Conservation (phyloP, 2,329 filamentous ascomycete species). For the Knoxdaviesia proteae region DNA sequence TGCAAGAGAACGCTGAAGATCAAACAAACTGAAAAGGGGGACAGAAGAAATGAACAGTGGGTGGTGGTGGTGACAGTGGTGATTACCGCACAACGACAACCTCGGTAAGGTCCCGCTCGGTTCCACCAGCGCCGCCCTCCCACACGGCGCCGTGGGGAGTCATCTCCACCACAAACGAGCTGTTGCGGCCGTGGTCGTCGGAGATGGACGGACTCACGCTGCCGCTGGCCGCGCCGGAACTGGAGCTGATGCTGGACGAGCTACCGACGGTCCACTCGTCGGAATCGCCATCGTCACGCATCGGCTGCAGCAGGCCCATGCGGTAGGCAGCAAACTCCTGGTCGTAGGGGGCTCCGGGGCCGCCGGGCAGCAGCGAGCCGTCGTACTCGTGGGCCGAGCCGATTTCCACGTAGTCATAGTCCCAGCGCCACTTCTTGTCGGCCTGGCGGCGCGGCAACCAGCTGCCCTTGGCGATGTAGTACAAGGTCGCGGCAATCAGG, state of each 20-base stretch:
- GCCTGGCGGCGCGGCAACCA: conserved; percentile 66
- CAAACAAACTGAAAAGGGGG: no score
- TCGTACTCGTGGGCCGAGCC: conserved; percentile 21
- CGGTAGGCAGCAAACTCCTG: conserved; percentile 26
- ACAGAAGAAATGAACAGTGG: no score
- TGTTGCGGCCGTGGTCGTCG: conserved; percentile 15
- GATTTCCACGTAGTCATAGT: conserved; percentile 82
- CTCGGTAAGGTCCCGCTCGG: conserved; percentile 23
- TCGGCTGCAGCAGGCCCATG: conserved; percentile 22
- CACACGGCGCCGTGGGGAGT: conserved; percentile 17
- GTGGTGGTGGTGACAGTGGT: no score
- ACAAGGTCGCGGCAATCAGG: conserved; percentile 56
- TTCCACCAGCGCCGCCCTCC: conserved; percentile 15
- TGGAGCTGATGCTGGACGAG: conserved; percentile 36
- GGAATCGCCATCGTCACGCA: conserved; percentile 32
- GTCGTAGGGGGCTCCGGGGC: conserved; percentile 10
- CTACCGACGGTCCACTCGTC: conserved; percentile 85
- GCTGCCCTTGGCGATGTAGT: conserved; percentile 60
- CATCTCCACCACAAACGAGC: conserved; percentile 12
- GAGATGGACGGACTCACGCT: conserved; percentile 28
- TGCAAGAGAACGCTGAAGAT: no score
- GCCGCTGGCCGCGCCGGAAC: conserved; percentile 21
- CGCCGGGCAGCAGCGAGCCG: conserved; percentile 6
- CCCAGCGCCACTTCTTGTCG: conserved; percentile 79
- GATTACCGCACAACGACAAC: conserved; percentile 19